These are phyloP conservation scores for Xylogone sp. DNA, from an alignment of 2,329 filamentous ascomycete species.

Conservation along the genomic window DNA sequence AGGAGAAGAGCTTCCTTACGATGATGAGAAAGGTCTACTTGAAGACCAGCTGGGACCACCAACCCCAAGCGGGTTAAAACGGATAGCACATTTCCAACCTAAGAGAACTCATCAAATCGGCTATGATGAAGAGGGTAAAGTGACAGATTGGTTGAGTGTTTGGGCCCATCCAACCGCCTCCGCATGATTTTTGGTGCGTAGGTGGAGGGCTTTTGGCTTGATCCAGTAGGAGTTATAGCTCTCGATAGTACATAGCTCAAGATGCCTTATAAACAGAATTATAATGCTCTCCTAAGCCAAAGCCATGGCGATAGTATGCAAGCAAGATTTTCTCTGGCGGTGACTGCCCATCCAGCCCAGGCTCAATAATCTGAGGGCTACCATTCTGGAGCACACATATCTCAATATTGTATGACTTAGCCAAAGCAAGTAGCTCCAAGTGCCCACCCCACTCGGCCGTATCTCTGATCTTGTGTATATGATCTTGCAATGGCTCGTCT, in stretches of 20 bases:
- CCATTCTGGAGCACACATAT: constrained; percentile 87
- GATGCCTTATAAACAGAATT: constrained; percentile 67
- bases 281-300: constrained; percentile 94
- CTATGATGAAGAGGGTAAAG: constrained; percentile 44
- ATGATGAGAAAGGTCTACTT: constrained; percentile 46
- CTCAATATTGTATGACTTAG: constrained; percentile 72
- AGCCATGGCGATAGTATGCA: constrained; percentile 92
- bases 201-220: not conserved
- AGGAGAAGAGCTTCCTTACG: constrained; percentile 63
- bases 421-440: constrained; percentile 81
- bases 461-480: constrained; percentile 72
- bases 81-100: constrained; percentile 48
- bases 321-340: constrained; percentile 66
- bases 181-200: not conserved
- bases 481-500: constrained; percentile 72
- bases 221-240: too few relatives aligned
- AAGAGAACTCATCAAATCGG: constrained; percentile 45
- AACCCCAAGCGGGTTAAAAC: constrained; percentile 32
- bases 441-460: constrained; percentile 97
- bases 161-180: constrained; percentile 37
- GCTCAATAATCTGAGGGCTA: constrained; percentile 69
- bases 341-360: constrained; percentile 38
- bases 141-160: constrained; percentile 51
- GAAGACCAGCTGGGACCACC: constrained; percentile 42
- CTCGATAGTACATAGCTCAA: too few relatives aligned